Base-by-base conservation (phyloP, 225 moss, liverwort and hornwort genomes). In the Pseudoscleropodium purum region DNA sequence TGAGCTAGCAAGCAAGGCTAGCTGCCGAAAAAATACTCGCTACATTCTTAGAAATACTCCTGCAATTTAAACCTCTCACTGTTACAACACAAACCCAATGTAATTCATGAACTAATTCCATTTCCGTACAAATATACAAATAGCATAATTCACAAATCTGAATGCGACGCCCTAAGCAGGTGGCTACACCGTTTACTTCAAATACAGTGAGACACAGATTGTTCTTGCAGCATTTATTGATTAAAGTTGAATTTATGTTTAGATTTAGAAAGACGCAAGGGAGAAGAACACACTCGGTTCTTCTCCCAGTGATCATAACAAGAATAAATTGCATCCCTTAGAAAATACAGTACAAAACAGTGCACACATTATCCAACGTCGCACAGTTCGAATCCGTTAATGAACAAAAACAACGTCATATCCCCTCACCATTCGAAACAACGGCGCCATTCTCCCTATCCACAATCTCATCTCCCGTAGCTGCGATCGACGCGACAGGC, bases 341-440 rank as follows among this genome's bases (percentile, higher is more conserved):
- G 30, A 49, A 52, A 63, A 86, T 63, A 9, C 75, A 18, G n/a
- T 15, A n/a, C 9, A 62, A 47, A 86, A 63, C 45, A 47, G 36
- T 37, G 75, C 49, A 47, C 37, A 49, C 52, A 54, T 9, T 23
- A 43, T 77, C 75, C 60, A 63, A 51, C 49, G 33, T 52, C 67
- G 34, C 84, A n/a, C 45, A 67, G 25, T 52, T 83, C 41, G 57
- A 81, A 82, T 61, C 56, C 85, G 39, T 69, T 34, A 64, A 86
- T 33, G 39, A 29, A 15, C 36, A 20, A 25, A 69, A n/a, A 39
- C 16, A 47, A 26, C 12, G 20, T 26, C 39, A 26, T 3, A 79
- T 85, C n/a, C 49, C 67, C 93, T 91, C 87, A 93, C 95, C 91
- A 67, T 85, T n/a, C 33, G 39, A 8, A 67, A 73, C 72, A 61